These are phyloP conservation scores for Populus hybrid DNA, from an alignment of 441 rosid species.

Conservation along the genomic window DNA sequence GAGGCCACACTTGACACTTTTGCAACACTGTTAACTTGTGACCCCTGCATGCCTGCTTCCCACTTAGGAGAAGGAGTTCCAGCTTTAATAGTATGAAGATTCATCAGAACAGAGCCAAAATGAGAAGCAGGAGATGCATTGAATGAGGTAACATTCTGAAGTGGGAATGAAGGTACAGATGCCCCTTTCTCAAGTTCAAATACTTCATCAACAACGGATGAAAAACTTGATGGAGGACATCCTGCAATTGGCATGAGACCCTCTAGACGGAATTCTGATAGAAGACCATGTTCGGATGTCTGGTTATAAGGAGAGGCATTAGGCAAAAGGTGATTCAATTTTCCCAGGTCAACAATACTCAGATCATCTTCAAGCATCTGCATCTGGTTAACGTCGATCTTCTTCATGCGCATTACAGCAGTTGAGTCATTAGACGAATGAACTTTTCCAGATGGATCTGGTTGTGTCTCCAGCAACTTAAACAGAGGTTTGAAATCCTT, in stretches of 20 bases:
- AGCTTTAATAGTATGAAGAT: conserved; percentile 37
- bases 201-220: conserved; percentile 88
- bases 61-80: conserved; percentile 48
- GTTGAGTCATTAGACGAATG: conserved; percentile 51
- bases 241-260: conserved; percentile 52
- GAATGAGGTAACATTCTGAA: conserved; percentile 47
- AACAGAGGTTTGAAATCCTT: conserved; percentile 90
- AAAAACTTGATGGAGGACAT: conserved; percentile 63
- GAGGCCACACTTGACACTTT: conserved; percentile 33
- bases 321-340: conserved; percentile 46
- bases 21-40: conserved; percentile 38
- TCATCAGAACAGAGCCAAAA: conserved; percentile 49
- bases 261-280: conserved; percentile 54
- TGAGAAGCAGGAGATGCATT: conserved; percentile 50
- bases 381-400: conserved; percentile 81
- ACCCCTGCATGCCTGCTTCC: conserved; percentile 50
- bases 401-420: conserved; percentile 55
- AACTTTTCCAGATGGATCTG: conserved; percentile 52
- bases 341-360: conserved; percentile 56
- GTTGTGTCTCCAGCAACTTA: conserved; percentile 64
- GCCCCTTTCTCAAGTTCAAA: conserved; percentile 81
- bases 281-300: conserved; percentile 50
- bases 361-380: conserved; percentile 83
- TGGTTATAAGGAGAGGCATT: conserved; percentile 44
- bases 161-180: conserved; percentile 43